phyloP scores from a whole-genome alignment of 2,329 filamentous ascomycete genomes.

The Trichoderma gracile region DNA sequence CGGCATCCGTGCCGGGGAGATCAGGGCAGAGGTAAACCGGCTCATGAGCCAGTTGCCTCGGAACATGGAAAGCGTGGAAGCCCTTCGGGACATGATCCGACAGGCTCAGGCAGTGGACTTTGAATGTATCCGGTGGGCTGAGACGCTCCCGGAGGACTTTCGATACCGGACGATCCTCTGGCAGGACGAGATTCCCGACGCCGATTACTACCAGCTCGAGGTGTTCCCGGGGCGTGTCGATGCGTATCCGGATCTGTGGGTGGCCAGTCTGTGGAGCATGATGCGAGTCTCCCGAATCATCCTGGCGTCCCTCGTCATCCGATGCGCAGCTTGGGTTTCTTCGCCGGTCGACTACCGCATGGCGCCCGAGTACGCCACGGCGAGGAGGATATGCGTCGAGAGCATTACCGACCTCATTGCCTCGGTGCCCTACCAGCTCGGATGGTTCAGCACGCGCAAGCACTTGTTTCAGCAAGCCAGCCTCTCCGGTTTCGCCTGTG shows the following conservation, averaged over 20 bases:
- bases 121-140: constrained; percentile 54
- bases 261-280: constrained; percentile 60
- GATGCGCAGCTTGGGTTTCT: constrained; percentile 62
- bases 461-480: constrained; percentile 45
- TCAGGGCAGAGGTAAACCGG: constrained; percentile 56
- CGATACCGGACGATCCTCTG: constrained; percentile 56
- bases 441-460: constrained; percentile 54
- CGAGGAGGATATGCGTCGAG: constrained; percentile 52
- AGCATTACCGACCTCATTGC: constrained; percentile 61
- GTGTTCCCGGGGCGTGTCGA: constrained; percentile 63
- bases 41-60: constrained; percentile 50
- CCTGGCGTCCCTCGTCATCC: constrained; percentile 56
- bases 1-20: constrained; percentile 55
- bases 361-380: constrained; percentile 61
- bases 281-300: constrained; percentile 55
- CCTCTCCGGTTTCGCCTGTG: constrained; percentile 51
- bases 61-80: constrained; percentile 51
- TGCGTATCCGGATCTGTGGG: constrained; percentile 59
- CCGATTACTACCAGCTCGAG: constrained; percentile 55
- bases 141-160: constrained; percentile 52
- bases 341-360: constrained; percentile 62
- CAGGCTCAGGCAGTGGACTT: constrained; percentile 55
- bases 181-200: constrained; percentile 55
- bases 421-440: constrained; percentile 61
- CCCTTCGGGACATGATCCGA: constrained; percentile 54